phyloP scores from a whole-genome alignment of 1,284 basidiomycete genomes.

The Puccinia horiana region DNA sequence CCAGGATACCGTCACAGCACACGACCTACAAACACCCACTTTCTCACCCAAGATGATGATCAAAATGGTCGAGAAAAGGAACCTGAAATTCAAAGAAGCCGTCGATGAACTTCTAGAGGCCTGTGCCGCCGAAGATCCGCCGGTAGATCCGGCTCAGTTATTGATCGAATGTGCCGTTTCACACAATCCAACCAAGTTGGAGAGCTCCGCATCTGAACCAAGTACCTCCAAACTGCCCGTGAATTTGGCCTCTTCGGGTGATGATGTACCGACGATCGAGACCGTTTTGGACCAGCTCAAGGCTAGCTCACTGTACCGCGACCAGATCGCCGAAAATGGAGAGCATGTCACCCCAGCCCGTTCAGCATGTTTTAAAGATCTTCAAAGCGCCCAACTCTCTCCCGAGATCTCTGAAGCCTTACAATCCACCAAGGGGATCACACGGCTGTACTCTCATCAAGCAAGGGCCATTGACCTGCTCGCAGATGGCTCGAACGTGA shows the following conservation, averaged over 20 bases:
- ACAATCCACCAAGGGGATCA: slow-evolving; percentile 67
- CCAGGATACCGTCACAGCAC: slow-evolving; percentile 4
- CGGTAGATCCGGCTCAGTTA: slow-evolving; percentile 68
- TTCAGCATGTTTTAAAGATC: slow-evolving; percentile 59
- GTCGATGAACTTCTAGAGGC: slow-evolving; percentile 73
- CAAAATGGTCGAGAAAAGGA: slow-evolving; percentile 72
- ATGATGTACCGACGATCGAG: slow-evolving; percentile 62
- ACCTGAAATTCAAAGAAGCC: slow-evolving; percentile 69
- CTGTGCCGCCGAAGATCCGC: slow-evolving; percentile 59
- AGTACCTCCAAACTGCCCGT: slow-evolving; percentile 51
- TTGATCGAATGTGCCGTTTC: slow-evolving; percentile 66
- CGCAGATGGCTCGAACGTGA: slow-evolving; percentile 69
- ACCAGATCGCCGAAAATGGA: slow-evolving; percentile 65
- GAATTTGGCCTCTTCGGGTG: slow-evolving; percentile 54
- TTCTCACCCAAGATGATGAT: slow-evolving; percentile 62
- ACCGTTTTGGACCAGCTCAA: slow-evolving; percentile 66
- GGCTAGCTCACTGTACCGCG: slow-evolving; percentile 67
- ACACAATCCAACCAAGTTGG: slow-evolving; percentile 67
- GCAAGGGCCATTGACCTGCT: slow-evolving; percentile 73
- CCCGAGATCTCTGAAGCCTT: slow-evolving; percentile 67
- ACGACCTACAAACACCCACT: slow-evolving; percentile 4
- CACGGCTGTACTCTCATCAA: slow-evolving; percentile 75
- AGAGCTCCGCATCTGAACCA: slow-evolving; percentile 50
- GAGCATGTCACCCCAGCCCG: slow-evolving; percentile 25
- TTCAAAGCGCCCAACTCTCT: slow-evolving; percentile 66